These are phyloP conservation scores for Phylloporus sp. DNA, from an alignment of 768 basidiomycete genomes.

Conservation along the genomic window DNA sequence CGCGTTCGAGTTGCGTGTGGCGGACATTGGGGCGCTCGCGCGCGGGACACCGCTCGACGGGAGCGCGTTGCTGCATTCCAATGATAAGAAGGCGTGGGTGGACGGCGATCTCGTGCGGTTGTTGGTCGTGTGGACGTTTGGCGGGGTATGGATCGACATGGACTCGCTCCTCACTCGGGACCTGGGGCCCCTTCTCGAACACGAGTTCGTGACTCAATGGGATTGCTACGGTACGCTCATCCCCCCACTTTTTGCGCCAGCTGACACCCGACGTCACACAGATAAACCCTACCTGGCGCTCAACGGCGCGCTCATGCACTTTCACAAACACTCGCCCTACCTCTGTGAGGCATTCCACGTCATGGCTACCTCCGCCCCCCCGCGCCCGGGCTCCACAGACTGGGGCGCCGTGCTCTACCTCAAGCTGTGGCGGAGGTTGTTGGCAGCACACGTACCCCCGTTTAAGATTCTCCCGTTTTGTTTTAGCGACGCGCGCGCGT, in stretches of 20 bases:
- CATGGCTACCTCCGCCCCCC: slow-evolving; percentile 71
- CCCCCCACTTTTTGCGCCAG: too few relatives aligned
- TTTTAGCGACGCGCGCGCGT: slow-evolving; percentile 87
- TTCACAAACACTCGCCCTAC: slow-evolving; percentile 86
- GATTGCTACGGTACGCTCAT: slow-evolving; percentile 82
- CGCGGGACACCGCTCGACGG: slow-evolving; percentile 73
- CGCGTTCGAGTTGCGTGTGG: slow-evolving; percentile 63
- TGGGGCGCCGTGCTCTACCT: slow-evolving; percentile 93
- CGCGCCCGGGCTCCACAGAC: slow-evolving; percentile 76
- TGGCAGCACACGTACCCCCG: slow-evolving; percentile 66
- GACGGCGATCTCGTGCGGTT: slow-evolving; percentile 92
- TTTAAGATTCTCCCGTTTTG: slow-evolving; percentile 95
- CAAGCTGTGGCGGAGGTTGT: slow-evolving; percentile 82
- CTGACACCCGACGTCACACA: too few relatives aligned
- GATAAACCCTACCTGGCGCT: slow-evolving; percentile 74
- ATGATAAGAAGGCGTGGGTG: slow-evolving; percentile 84
- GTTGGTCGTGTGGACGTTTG: slow-evolving; percentile 82
- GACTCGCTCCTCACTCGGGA: slow-evolving; percentile 89
- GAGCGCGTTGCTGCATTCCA: slow-evolving; percentile 50
- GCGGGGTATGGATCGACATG: slow-evolving; percentile 98
- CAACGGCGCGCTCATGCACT: slow-evolving; percentile 95
- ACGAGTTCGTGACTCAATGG: slow-evolving; percentile 98
- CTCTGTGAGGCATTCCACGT: slow-evolving; percentile 95
- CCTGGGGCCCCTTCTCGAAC: slow-evolving; percentile 79
- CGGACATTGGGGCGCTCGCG: slow-evolving; percentile 64